A percentile compares a stretch with the other conserved stretches of the same genome.
Evolutionary conservation across 2,329 filamentous ascomycete species (phyloP).

Genomic region (Aspergillus calidoustus): DNA sequence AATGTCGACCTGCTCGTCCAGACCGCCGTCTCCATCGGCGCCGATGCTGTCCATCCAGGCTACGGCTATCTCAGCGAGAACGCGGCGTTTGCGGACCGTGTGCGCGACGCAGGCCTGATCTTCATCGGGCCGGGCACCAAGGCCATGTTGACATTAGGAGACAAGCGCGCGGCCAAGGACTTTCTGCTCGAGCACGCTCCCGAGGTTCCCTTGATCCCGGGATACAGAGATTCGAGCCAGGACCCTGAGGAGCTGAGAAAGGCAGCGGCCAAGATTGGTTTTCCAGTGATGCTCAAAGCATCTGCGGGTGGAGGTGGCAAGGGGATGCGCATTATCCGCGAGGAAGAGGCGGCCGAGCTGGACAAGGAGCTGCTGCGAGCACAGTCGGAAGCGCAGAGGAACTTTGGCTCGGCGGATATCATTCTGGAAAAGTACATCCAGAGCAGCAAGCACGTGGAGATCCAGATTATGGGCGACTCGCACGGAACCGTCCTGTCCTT

Average conservation of each 20-base stretch:
- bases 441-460: slow-evolving; percentile 28
- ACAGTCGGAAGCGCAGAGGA: slow-evolving; percentile 45
- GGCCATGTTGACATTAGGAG: slow-evolving; percentile 38
- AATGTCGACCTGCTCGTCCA: slow-evolving; percentile 36
- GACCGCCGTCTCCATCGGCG: slow-evolving; percentile 28
- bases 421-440: slow-evolving; percentile 52
- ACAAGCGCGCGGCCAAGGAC: slow-evolving; percentile 28
- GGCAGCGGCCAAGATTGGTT: slow-evolving; percentile 31
- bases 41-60: slow-evolving; percentile 40
- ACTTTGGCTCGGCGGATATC: slow-evolving; percentile 49
- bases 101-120: slow-evolving; percentile 35
- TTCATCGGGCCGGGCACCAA: slow-evolving; percentile 40
- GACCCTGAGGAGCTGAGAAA: slow-evolving; percentile 26
- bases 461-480: slow-evolving; percentile 11
- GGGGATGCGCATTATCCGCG: slow-evolving; percentile 46
- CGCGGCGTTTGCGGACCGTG: slow-evolving; percentile 33
- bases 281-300: slow-evolving; percentile 55
- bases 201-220: slow-evolving; percentile 5
- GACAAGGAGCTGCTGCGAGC: slow-evolving; percentile 42
- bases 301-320: slow-evolving; percentile 55
- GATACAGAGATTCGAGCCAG: slow-evolving; percentile 26
- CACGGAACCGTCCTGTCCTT: slow-evolving; percentile 10
- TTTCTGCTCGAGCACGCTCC: slow-evolving; percentile 1
- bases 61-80: slow-evolving; percentile 46
- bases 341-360: slow-evolving; percentile 32